Conservation (phyloP, 192 early-diverging fungal genomes). For the Phlyctochytrium bullatum region DNA sequence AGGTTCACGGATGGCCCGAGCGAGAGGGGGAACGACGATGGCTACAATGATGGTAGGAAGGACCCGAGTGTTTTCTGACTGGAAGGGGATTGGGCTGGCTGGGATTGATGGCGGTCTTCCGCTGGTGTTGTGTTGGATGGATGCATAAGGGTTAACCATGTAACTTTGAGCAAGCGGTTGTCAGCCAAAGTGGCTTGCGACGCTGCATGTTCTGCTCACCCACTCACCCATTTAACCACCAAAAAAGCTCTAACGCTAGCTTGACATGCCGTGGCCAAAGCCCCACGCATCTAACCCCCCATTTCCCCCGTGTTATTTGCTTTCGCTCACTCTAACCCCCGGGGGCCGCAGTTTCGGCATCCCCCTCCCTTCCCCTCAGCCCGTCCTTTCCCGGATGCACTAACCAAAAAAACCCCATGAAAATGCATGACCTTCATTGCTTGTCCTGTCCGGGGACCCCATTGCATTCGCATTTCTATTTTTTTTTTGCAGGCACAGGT, state of each 20-base stretch:
- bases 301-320: background rate
- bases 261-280: too few relatives aligned
- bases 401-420: slow-evolving; percentile 6
- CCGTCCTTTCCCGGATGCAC: background rate
- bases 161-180: background rate
- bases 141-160: background rate
- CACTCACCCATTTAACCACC: too few relatives aligned
- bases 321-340: too few relatives aligned
- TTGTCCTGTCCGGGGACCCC: too few relatives aligned
- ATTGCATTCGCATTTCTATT: background rate
- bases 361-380: background rate
- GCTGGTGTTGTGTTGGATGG: slow-evolving; percentile 4
- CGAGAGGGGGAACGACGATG: background rate
- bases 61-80: too few relatives aligned
- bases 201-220: background rate
- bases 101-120: background rate
- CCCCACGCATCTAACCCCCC: background rate
- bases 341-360: background rate
- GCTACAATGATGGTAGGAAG: too few relatives aligned
- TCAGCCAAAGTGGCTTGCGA: background rate
- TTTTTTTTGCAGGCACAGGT: background rate
- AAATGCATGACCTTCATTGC: too few relatives aligned
- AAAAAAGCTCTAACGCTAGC: too few relatives aligned
- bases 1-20: slow-evolving; percentile 4
- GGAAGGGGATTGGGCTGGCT: too few relatives aligned